Evolutionary conservation across 2,329 filamentous ascomycete species (phyloP).

Genomic region (Acrodontium crateriforme): DNA sequence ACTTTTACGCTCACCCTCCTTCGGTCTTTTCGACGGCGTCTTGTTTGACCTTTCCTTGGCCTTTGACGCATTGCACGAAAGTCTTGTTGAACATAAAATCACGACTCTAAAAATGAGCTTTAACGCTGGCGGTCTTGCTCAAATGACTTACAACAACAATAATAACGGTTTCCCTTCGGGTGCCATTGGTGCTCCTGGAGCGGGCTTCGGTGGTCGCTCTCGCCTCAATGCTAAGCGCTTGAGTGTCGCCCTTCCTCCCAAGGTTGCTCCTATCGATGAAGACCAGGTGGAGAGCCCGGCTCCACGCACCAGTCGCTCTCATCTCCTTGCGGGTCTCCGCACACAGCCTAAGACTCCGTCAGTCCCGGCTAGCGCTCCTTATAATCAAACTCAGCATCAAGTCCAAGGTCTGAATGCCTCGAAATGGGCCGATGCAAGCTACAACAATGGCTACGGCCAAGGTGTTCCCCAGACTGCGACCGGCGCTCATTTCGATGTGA

Average conservation of each 20-base stretch:
- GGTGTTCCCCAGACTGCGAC: slow-evolving; percentile 45
- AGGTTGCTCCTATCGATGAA: slow-evolving; percentile 53
- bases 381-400: slow-evolving; percentile 40
- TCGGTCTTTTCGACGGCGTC: slow-evolving; percentile 5
- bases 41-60: slow-evolving; percentile 3
- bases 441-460: slow-evolving; percentile 30
- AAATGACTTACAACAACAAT: slow-evolving; percentile 73
- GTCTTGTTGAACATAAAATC: neutral
- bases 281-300: slow-evolving; percentile 59
- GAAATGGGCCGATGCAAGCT: slow-evolving; percentile 30
- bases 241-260: slow-evolving; percentile 58
- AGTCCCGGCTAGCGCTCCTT: slow-evolving; percentile 50
- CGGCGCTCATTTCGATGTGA: slow-evolving; percentile 33
- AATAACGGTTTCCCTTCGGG: slow-evolving; percentile 44
- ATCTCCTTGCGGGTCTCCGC: slow-evolving; percentile 81
- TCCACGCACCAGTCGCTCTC: slow-evolving; percentile 85
- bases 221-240: slow-evolving; percentile 75
- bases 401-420: slow-evolving; percentile 32
- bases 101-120: slow-evolving; percentile 38
- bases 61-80: neutral
- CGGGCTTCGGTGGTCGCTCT: slow-evolving; percentile 77
- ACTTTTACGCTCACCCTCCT: slow-evolving; percentile 10
- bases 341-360: slow-evolving; percentile 82
- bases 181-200: slow-evolving; percentile 60
- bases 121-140: slow-evolving; percentile 98